A percentile compares a stretch with the other conserved stretches of the same genome.
Evolutionary conservation across 2,329 filamentous ascomycete genomes (phyloP).

Genomic region (Colletotrichum spaethianum): DNA sequence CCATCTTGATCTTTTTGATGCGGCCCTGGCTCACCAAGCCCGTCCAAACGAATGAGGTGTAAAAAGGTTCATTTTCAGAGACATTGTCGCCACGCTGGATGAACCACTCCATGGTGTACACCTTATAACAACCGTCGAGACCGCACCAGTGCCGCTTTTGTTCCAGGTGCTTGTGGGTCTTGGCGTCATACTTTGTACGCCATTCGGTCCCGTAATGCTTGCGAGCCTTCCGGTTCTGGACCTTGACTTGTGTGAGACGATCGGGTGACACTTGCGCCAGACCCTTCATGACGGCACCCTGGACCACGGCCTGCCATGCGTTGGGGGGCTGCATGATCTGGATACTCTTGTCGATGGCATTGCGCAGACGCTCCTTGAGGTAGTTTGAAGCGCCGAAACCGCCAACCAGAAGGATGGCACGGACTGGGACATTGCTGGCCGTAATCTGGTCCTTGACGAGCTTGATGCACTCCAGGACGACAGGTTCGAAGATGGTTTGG

Average conservation of each 20-base stretch:
- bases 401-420: constrained; percentile 63
- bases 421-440: constrained; percentile 58
- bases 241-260: constrained; percentile 52
- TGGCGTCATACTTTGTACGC: constrained; percentile 83
- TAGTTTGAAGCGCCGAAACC: constrained; percentile 64
- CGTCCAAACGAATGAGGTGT: constrained; percentile 50
- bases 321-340: constrained; percentile 63
- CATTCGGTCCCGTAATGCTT: constrained; percentile 87
- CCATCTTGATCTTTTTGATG: constrained; percentile 52
- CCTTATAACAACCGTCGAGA: constrained; percentile 54
- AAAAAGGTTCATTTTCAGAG: constrained; percentile 56
- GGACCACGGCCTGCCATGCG: constrained; percentile 65
- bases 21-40: constrained; percentile 51
- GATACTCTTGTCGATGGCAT: constrained; percentile 52
- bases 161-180: constrained; percentile 69
- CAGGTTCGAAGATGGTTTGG: constrained; percentile 59
- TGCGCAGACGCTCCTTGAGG: constrained; percentile 57
- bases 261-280: constrained; percentile 54
- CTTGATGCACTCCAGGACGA: constrained; percentile 59
- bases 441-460: constrained; percentile 60
- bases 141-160: constrained; percentile 54
- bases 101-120: constrained; percentile 61
- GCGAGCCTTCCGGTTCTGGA: constrained; percentile 72
- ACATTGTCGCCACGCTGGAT: constrained; percentile 56
- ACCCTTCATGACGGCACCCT: constrained; percentile 66